Conservation (phyloP, 495 filamentous ascomycete genomes). For the Penicillium subrubescens region DNA sequence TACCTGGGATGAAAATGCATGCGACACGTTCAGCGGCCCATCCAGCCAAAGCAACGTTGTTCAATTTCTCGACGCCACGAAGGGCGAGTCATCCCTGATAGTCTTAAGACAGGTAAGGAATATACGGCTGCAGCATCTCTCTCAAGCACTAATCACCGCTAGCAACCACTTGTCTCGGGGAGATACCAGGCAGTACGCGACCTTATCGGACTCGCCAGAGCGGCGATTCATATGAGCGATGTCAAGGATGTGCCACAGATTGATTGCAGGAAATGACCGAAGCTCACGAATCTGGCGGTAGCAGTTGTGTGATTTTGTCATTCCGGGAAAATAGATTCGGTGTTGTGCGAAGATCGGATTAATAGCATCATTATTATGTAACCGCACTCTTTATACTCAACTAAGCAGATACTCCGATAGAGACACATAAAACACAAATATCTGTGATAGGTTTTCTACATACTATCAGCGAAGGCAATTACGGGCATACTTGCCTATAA, state of each 20-base stretch:
- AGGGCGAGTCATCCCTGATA: background rate
- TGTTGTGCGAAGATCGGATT: too few species aligned
- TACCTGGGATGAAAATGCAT: background rate
- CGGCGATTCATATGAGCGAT: background rate
- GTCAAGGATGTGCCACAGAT: background rate
- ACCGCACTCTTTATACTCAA: too few species aligned
- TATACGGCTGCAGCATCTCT: background rate
- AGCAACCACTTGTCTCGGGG: background rate
- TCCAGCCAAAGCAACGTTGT: background rate
- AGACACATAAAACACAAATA: too few species aligned
- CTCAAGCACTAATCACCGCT: background rate
- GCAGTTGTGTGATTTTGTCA: too few species aligned
- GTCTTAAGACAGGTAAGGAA: background rate
- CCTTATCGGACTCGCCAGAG: background rate
- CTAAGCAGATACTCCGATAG: too few species aligned
- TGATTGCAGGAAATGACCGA: too few species aligned
- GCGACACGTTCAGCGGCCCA: background rate
- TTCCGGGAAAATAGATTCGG: too few species aligned
- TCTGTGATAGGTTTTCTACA: too few species aligned
- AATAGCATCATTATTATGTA: too few species aligned
- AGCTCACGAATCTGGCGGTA: too few species aligned
- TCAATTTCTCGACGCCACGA: background rate
- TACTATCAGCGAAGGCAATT: too few species aligned
- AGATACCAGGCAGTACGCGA: background rate
- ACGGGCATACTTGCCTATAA: too few species aligned